These are phyloP conservation scores for Sistotremastrum niveocremeum DNA, from an alignment of 768 basidiomycete genomes.

Conservation along the genomic window DNA sequence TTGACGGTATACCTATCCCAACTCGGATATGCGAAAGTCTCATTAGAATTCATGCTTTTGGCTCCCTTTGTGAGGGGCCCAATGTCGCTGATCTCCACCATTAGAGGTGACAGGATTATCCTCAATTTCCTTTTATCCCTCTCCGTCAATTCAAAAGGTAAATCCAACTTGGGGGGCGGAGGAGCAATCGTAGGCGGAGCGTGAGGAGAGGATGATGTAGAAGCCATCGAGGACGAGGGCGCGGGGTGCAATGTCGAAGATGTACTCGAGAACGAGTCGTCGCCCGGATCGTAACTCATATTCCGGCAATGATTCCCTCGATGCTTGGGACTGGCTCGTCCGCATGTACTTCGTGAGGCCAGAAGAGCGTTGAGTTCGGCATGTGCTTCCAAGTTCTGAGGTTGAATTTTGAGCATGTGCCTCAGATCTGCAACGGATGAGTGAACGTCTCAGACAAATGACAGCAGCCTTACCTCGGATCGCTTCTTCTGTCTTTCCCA, in stretches of 20 bases:
- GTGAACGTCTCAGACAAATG: background rate
- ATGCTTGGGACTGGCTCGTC: background rate
- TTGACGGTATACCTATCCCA: constrained; percentile 56
- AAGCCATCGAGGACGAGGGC: background rate
- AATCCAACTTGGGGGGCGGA: constrained; percentile 26
- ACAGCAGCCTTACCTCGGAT: constrained; percentile 32
- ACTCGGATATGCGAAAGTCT: constrained; percentile 40
- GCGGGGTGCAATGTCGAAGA: background rate
- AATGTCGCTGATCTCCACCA: constrained; percentile 20
- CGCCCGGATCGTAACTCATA: background rate
- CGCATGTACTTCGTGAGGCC: constrained; percentile 9
- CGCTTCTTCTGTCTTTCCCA: constrained; percentile 41
- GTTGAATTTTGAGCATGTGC: constrained; percentile 46
- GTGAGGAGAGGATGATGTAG: constrained; percentile 1
- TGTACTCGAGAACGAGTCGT: too few species aligned
- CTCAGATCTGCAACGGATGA: constrained; percentile 35
- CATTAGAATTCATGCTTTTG: constrained; percentile 24
- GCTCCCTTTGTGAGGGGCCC: constrained; percentile 11
- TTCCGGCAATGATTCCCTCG: background rate
- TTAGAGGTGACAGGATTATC: constrained; percentile 32
- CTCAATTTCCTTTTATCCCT: constrained; percentile 42
- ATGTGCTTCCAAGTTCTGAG: constrained; percentile 47
- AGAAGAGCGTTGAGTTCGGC: constrained; percentile 36
- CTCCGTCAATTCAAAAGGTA: constrained; percentile 38
- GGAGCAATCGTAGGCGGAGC: constrained; percentile 14